Percentiles rank a stretch among this genome's conserved stretches.
These are phyloP conservation scores for Blastobotrys illinoisensis DNA, from an alignment of 1,139 yeast genomes.

Conservation along the genomic window DNA sequence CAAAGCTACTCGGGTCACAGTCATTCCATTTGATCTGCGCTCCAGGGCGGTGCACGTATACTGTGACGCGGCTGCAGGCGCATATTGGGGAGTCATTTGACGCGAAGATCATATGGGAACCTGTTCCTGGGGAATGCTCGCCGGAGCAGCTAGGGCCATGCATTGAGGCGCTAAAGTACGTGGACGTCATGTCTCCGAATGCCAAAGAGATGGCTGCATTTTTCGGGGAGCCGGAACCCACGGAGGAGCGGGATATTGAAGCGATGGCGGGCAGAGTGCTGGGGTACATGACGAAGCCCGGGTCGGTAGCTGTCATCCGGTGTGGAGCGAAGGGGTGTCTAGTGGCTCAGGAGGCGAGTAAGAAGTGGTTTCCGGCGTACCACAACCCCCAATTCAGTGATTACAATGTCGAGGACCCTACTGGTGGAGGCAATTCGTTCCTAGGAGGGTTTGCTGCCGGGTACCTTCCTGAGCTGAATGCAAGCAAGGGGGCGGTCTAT, in stretches of 20 bases:
- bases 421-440: conserved; percentile 91
- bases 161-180: conserved; percentile 38
- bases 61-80: conserved; percentile 36
- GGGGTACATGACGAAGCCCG: conserved; percentile 33
- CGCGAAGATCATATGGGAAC: conserved; percentile 63
- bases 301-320: conserved; percentile 52
- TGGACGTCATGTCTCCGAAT: conserved; percentile 75
- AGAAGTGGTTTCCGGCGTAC: conserved; percentile 62
- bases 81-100: conserved; percentile 1
- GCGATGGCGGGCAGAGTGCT: conserved; percentile 42
- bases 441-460: conserved; percentile 77
- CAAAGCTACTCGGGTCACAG: conserved; percentile 37
- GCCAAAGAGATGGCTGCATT: conserved; percentile 71
- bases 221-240: conserved; percentile 45
- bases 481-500: conserved; percentile 49
- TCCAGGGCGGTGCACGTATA: conserved; percentile 50
- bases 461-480: conserved; percentile 31
- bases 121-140: conserved; percentile 70
- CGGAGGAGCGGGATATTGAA: conserved; percentile 35
- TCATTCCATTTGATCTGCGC: conserved; percentile 75
- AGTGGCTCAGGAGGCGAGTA: conserved; percentile 25
- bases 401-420: conserved; percentile 67
- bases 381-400: conserved; percentile 38
- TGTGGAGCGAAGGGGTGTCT: conserved; percentile 69
- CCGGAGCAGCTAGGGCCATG: conserved; percentile 45